These are phyloP conservation scores for Rhodosporidiobolus sp. DNA, from an alignment of 768 basidiomycete species.

Conservation along the genomic window DNA sequence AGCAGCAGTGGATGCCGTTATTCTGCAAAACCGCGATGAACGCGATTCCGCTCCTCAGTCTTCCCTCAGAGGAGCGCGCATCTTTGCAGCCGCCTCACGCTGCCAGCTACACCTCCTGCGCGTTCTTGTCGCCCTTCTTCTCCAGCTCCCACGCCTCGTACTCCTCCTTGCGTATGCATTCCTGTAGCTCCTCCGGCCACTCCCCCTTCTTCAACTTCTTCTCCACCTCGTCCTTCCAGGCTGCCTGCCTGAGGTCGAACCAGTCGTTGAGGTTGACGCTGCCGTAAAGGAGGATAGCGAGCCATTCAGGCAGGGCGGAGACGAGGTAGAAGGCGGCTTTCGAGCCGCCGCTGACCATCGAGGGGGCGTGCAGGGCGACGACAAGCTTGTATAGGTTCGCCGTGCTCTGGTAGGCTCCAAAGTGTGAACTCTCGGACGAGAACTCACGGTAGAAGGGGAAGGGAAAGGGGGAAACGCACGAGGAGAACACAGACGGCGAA, in stretches of 20 bases:
- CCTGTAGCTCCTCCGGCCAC: background rate
- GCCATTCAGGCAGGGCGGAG: slow-evolving; percentile 1
- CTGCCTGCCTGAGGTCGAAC: background rate
- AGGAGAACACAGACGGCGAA: background rate
- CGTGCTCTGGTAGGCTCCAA: background rate
- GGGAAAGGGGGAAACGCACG: slow-evolving; percentile 2
- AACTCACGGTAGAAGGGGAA: too few relatives aligned
- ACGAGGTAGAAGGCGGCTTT: slow-evolving; percentile 9
- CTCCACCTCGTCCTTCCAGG: background rate
- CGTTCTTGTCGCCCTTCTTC: slow-evolving; percentile 4
- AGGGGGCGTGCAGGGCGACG: background rate
- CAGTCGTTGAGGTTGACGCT: background rate
- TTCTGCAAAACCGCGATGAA: too few relatives aligned
- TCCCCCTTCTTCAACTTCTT: slow-evolving; percentile 8
- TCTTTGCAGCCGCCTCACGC: too few relatives aligned
- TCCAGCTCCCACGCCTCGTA: slow-evolving; percentile 12
- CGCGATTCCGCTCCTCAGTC: too few relatives aligned
- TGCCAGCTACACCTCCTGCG: too few relatives aligned
- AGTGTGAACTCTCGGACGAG: background rate
- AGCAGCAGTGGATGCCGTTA: too few relatives aligned
- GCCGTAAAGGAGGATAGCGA: background rate
- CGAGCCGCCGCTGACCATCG: background rate
- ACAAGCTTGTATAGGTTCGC: slow-evolving; percentile 9
- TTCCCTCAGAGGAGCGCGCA: too few relatives aligned
- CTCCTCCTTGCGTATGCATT: background rate